phyloP scores from a whole-genome alignment of 352 stramenopile species.

The Globisporangium okanoganense region DNA sequence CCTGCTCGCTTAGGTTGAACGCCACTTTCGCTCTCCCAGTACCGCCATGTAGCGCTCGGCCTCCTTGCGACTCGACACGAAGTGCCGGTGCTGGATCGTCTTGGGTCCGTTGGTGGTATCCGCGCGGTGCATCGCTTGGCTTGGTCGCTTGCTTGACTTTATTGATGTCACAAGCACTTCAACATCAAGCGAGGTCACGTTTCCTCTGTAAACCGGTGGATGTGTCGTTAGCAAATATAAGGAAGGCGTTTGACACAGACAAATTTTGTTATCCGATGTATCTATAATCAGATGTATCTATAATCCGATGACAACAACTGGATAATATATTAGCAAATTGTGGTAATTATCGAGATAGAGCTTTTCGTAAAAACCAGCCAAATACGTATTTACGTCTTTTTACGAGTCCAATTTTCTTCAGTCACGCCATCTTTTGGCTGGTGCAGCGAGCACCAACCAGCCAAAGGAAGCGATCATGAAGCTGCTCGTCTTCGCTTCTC shows the following conservation, averaged over 20 bases:
- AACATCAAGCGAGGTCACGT: no score
- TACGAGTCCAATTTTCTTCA: background rate
- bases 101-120: background rate
- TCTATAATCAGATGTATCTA: no score
- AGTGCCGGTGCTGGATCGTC: background rate
- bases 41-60: conserved; percentile 42
- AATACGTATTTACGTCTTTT: background rate
- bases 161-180: no score
- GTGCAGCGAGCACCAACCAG: conserved; percentile 4
- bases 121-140: background rate
- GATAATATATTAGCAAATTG: no score
- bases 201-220: no score
- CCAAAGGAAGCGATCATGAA: background rate
- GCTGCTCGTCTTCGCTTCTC: background rate
- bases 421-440: conserved; percentile 8
- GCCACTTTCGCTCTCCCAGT: conserved; percentile 35
- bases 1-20: conserved; percentile 29
- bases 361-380: background rate
- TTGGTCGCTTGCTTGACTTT: background rate
- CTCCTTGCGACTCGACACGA: conserved; percentile 22
- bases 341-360: no score
- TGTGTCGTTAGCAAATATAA: no score
- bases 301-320: no score
- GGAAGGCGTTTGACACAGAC: no score
- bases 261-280: no score